Base-by-base conservation (phyloP, 345 rosid genomes). In the Triadica sebifera region DNA sequence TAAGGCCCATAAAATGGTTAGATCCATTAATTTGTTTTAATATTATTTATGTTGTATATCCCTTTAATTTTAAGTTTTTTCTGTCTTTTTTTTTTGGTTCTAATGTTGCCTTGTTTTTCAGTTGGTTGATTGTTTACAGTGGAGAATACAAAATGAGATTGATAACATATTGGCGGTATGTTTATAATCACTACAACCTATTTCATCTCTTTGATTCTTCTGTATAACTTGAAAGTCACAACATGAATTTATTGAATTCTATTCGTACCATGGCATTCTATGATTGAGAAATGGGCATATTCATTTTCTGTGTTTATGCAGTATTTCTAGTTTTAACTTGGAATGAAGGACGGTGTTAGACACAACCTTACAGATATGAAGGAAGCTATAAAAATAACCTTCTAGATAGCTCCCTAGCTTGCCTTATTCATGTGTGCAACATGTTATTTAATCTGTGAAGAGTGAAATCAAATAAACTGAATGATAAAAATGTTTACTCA, bases 1-100 rank as follows among this genome's bases (percentile, higher is more conserved):
- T 24, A 80, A 71, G 79, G 82, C 82, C 50, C 70, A 80, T 46
- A 75, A 80, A 66, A 80, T 80, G 82, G 82, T 80, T 60, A 55
- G 79, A 29, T 61, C 41, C 72, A 58, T 64, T 61, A 24, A 20
- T 15, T 16, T 78, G 16, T 16, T 39, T 24, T 37, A 74, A 10
- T 74, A 15, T 19, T 45, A 29, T 59, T 8, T 52, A 24, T 46
- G 16, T 16, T 6, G 6, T 58, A 10, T 17, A 38, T 58, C 25
- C 6, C 57, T 25, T 7, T 53, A n/a, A 34, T 19, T 7, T 58
- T 25, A 16, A 41, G 37, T 41, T 52, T 69, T 69, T 22, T 8
- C 20, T 39, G 8, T 59, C 50, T 17, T 39, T 22, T 63, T 12
- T 47, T 22, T 58, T 46, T 46, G 34, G n/a, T 46, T 37, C 25